Evolutionary conservation across 116 monocot species (phyloP).

Genomic region (Iris pallida): DNA sequence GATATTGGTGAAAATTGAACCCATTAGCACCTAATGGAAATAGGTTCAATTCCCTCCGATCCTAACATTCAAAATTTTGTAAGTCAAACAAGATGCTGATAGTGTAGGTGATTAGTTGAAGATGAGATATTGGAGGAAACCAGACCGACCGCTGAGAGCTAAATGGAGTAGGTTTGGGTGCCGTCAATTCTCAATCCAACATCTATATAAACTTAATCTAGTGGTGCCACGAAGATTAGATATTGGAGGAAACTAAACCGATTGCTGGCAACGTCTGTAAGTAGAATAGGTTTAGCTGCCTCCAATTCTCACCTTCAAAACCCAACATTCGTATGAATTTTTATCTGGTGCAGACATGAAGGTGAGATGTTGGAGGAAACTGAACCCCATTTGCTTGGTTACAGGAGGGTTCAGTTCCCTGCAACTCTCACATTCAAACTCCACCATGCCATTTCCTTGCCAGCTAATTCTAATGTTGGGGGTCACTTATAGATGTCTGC

Average conservation of each 20-base stretch:
- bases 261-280: no score
- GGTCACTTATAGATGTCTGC: no score
- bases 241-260: no score
- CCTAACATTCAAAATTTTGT: background rate
- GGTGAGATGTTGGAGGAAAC: constrained; percentile 15
- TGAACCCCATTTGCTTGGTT: background rate
- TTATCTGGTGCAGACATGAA: background rate
- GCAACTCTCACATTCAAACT: constrained; percentile 15
- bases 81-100: background rate
- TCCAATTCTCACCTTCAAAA: constrained; percentile 17
- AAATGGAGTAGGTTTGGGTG: no score
- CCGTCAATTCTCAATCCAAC: no score
- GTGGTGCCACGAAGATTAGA: no score
- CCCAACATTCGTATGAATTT: background rate
- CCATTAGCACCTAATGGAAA: background rate
- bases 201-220: no score
- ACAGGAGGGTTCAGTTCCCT: background rate
- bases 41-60: constrained; percentile 5
- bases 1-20: background rate
- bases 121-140: constrained; percentile 20
- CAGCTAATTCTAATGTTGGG: no score
- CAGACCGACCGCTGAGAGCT: background rate
- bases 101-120: background rate
- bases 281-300: background rate
- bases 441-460: background rate